Base-by-base conservation (phyloP, 169 alveolate species). In the Cryptosporidium xiaoi region DNA sequence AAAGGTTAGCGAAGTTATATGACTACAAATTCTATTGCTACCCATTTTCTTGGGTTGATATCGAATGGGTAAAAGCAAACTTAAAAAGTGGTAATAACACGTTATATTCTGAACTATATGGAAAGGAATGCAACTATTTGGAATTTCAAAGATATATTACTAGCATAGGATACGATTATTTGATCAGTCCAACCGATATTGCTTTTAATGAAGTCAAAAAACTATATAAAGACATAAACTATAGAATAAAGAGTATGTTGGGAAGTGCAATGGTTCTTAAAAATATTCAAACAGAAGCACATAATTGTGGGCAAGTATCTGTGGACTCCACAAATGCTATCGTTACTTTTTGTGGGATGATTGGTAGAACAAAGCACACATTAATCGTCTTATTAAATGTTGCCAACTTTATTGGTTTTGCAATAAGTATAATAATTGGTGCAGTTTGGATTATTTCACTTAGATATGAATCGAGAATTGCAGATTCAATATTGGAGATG, bases 241-340 rank as follows among this genome's bases (percentile, higher is more conserved):
- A 56, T 12, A 56, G 65, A 77, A 60, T 77, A 58, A 62, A 55
- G 36, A 56, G 55, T 24, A 77, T 77, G 71, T 77, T 77, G 12
- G 87, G 87, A 18, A 77, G 87, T 12, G 87, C 71, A 56, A 36
- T 62, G 27, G 29, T 56, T 60, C 48, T 77, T 13, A 34, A 58
- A 15, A 77, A 62, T 77, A 62, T 62, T 18, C 24, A 44, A 46
- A 34, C 69, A 1, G 71, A 62, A 31, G 87, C 87, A 24, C 71
- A 77, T 46, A 50, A 77, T 56, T 77, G 87, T 77, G 87, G 87
- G 1, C 87, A 77, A 27, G 71, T 77, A 12, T 60, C 77, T 15
- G 71, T 77, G 44, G 87, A 77, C 36, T 55, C 44, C 40, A 77
- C 87, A 5, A 60, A 77, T 77, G 87, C 77, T 8, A 77, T 77